phyloP scores from a whole-genome alignment of 2,329 filamentous ascomycete genomes.

The Paecilomyces sp. region DNA sequence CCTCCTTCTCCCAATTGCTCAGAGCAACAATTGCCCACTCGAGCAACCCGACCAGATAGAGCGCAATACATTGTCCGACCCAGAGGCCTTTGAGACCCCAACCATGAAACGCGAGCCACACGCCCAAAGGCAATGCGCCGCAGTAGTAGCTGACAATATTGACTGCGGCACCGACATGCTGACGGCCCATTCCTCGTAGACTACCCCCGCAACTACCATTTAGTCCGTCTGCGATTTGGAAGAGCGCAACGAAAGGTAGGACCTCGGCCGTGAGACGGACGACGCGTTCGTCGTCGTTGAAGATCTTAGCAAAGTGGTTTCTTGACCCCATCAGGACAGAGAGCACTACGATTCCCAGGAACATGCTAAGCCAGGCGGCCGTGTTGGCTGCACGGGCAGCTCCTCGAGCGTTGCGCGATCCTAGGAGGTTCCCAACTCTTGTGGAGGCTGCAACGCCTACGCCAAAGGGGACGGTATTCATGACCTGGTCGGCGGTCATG shows the following conservation, averaged over 20 bases:
- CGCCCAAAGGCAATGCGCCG: conserved; percentile 71
- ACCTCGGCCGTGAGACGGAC: conserved; percentile 68
- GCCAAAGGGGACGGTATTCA: conserved; percentile 81
- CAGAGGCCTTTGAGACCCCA: conserved; percentile 77
- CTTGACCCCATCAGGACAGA: conserved; percentile 62
- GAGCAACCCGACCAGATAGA: conserved; percentile 69
- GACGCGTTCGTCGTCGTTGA: conserved; percentile 70
- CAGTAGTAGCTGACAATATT: conserved; percentile 81
- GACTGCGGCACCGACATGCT: conserved; percentile 76
- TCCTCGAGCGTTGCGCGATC: conserved; percentile 56
- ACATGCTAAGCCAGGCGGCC: conserved; percentile 64
- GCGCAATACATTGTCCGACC: conserved; percentile 73
- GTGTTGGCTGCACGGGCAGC: conserved; percentile 67
- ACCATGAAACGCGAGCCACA: conserved; percentile 77
- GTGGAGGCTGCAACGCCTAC: conserved; percentile 74
- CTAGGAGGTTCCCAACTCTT: conserved; percentile 72
- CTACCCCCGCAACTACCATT: conserved; percentile 80
- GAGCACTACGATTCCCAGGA: conserved; percentile 62
- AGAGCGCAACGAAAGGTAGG: conserved; percentile 79
- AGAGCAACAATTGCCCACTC: conserved; percentile 75
- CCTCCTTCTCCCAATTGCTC: conserved; percentile 70
- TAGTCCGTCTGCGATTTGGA: conserved; percentile 83
- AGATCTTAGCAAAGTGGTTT: conserved; percentile 67
- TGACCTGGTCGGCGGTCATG: conserved; percentile 81
- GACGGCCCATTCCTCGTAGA: conserved; percentile 74